Conservation (phyloP, 805 yeast genomes). For the Sugiyamaella americana region DNA sequence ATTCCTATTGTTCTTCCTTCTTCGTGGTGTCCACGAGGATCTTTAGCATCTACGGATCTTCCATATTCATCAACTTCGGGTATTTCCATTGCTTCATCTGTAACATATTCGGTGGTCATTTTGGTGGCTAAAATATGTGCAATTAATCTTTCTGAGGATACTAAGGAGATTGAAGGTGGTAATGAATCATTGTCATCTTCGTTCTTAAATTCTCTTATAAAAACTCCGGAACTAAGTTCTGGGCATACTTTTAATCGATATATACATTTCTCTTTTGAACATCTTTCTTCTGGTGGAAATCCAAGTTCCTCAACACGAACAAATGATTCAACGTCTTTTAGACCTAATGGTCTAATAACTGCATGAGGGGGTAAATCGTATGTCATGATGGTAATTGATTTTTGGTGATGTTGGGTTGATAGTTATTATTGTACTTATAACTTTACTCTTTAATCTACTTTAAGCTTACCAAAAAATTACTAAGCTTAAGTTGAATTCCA, state of each 20-base stretch:
- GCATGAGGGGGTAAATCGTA: slow-evolving; percentile 46
- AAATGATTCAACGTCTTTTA: slow-evolving; percentile 64
- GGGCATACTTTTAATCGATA: slow-evolving; percentile 81
- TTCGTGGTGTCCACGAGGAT: slow-evolving; percentile 62
- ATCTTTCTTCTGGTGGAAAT: slow-evolving; percentile 66
- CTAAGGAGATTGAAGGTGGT: slow-evolving; percentile 20
- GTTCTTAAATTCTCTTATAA: slow-evolving; percentile 57
- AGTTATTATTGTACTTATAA: too few relatives aligned
- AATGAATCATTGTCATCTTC: slow-evolving; percentile 26
- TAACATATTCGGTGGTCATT: slow-evolving; percentile 41
- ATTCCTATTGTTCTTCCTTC: slow-evolving; percentile 67
- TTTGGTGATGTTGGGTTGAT: slow-evolving; percentile 2
- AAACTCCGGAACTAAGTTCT: slow-evolving; percentile 83
- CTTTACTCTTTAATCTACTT: too few relatives aligned
- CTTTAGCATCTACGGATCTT: slow-evolving; percentile 24
- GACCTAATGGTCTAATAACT: slow-evolving; percentile 69
- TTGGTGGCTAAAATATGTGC: slow-evolving; percentile 83
- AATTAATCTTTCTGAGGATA: slow-evolving; percentile 51
- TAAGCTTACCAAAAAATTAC: too few relatives aligned
- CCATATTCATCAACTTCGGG: slow-evolving; percentile 37
- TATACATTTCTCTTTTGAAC: slow-evolving; percentile 51
- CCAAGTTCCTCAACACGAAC: slow-evolving; percentile 57
- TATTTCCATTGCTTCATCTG: slow-evolving; percentile 54
- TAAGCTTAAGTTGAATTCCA: too few relatives aligned
- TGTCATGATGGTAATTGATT: slow-evolving; percentile 13